A percentile compares a stretch with the other conserved stretches of the same genome.
Conservation (phyloP, 768 basidiomycete genomes). For the Cystofilobasidium macerans region DNA sequence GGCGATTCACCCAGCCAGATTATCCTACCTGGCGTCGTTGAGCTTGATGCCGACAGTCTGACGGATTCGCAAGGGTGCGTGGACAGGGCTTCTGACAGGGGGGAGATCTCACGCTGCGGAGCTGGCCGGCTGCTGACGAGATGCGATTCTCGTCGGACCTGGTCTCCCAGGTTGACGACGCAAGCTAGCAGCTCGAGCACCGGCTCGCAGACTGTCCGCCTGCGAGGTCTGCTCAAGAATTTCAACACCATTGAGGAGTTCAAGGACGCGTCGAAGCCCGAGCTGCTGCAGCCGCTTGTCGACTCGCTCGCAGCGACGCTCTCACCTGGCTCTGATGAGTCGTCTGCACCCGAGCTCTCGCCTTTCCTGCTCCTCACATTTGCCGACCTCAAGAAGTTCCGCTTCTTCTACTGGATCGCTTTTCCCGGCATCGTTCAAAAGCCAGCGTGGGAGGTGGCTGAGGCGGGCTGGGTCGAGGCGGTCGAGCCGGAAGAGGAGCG, state of each 20-base stretch:
- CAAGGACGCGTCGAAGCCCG: constrained; percentile 74
- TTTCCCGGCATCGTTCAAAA: constrained; percentile 85
- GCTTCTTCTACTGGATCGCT: constrained; percentile 95
- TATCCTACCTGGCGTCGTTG: constrained; percentile 53
- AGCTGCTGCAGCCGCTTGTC: constrained; percentile 63
- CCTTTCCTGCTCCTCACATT: constrained; percentile 83
- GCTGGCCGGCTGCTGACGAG: too few relatives aligned
- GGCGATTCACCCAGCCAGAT: constrained; percentile 49
- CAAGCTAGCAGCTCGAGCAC: too few relatives aligned
- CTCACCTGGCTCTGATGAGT: neutral
- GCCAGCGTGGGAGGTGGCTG: constrained; percentile 76
- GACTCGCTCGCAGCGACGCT: constrained; percentile 47
- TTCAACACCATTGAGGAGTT: constrained; percentile 97
- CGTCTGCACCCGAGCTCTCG: neutral
- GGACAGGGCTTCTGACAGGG: neutral
- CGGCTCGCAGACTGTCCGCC: constrained; percentile 22
- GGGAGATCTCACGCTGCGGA: too few relatives aligned
- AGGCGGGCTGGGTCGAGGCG: constrained; percentile 46
- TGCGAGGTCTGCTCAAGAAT: constrained; percentile 70
- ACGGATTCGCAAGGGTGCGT: constrained; percentile 26
- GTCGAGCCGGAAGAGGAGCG: neutral
- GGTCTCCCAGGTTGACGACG: too few relatives aligned
- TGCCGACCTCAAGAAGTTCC: constrained; percentile 96
- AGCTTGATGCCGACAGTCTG: constrained; percentile 52
- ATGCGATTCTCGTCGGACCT: too few relatives aligned